Percentiles rank a stretch among this genome's conserved stretches.
Conservation (phyloP, 495 filamentous ascomycete species). For the Chaetomium fimeti region DNA sequence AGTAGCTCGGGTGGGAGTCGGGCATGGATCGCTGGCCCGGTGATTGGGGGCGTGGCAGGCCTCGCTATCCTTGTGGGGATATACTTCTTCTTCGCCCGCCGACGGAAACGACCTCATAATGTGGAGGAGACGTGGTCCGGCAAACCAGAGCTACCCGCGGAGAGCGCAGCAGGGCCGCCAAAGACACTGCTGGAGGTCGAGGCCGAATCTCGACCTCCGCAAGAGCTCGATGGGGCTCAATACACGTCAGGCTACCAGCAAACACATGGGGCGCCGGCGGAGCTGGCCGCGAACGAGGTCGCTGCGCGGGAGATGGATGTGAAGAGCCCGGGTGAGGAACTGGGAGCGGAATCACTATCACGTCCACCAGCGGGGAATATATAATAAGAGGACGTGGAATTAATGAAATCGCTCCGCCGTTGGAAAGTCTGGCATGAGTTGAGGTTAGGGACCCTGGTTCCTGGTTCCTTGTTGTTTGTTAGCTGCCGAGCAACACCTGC, state of each 20-base stretch:
- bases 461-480: no score
- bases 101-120: background rate
- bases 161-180: background rate
- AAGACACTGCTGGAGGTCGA: background rate
- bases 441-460: no score
- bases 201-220: background rate
- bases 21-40: conserved; percentile 2
- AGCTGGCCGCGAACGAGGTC: background rate
- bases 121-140: background rate
- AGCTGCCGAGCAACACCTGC: no score
- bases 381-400: no score
- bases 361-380: no score
- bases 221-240: background rate
- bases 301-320: background rate
- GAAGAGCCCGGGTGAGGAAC: background rate
- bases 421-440: no score
- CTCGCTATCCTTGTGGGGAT: background rate
- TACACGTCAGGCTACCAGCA: background rate
- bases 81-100: background rate
- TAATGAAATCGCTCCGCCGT: no score
- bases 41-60: background rate
- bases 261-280: background rate
- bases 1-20: background rate
- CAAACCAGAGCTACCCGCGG: conserved; percentile 2
- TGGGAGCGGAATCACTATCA: no score